Evolutionary conservation across 2,329 filamentous ascomycete genomes (phyloP).

Genomic region (Penicillium sp.): DNA sequence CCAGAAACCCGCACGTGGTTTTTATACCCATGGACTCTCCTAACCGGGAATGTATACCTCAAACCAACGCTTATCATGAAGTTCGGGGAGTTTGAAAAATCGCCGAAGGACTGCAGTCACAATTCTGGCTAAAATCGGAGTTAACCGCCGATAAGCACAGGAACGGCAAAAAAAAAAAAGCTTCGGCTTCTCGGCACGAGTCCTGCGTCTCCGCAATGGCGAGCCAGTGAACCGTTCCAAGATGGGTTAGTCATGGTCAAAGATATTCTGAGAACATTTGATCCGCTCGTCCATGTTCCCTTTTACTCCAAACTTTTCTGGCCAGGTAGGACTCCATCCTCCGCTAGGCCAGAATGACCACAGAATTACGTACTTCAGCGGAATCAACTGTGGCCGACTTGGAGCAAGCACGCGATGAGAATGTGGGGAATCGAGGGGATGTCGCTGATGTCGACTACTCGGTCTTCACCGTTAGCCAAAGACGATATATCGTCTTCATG

Average conservation of each 20-base stretch:
- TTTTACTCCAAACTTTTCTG: not conserved
- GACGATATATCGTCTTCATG: slow-evolving; percentile 28
- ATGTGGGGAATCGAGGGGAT: slow-evolving; percentile 8
- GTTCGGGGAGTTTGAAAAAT: not conserved
- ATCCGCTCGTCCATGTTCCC: not conserved
- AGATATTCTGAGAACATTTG: not conserved
- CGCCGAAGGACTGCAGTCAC: not conserved
- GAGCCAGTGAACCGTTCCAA: not conserved
- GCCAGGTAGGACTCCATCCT: not conserved
- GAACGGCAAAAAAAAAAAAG: not conserved
- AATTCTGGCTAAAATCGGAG: not conserved
- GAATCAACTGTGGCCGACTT: not conserved
- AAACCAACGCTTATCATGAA: not conserved
- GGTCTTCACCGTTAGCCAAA: slow-evolving; percentile 32
- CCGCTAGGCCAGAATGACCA: not conserved
- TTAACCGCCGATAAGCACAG: slow-evolving; percentile 6
- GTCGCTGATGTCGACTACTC: slow-evolving; percentile 28
- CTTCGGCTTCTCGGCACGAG: slow-evolving; percentile 23
- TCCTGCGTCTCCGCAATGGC: slow-evolving; percentile 10
- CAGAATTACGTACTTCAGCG: slow-evolving; percentile 6
- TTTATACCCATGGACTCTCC: too few relatives aligned
- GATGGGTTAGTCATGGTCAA: not conserved
- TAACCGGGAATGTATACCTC: not conserved
- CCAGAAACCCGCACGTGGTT: too few relatives aligned
- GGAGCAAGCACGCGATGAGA: slow-evolving; percentile 4